Conservation (phyloP, 257 asterid species). For the Forsythia suspensa region DNA sequence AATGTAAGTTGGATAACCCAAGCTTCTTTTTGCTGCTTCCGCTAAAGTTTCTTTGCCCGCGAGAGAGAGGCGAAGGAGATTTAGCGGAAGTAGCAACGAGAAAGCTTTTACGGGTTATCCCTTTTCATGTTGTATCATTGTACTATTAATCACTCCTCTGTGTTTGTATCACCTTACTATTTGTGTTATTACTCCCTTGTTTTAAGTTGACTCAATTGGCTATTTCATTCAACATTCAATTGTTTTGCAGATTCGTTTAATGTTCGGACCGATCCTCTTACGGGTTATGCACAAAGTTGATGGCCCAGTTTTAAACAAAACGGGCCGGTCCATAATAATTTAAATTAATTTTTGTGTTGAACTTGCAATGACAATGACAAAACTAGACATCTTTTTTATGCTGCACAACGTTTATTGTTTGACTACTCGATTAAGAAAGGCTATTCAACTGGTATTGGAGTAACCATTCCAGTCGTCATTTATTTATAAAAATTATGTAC, state of each 20-base stretch:
- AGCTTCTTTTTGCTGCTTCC: conserved; percentile 99
- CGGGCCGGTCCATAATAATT: neutral
- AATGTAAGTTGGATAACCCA: conserved; percentile 53
- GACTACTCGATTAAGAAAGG: no score
- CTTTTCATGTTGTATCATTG: conserved; percentile 33
- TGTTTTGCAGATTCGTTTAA: neutral
- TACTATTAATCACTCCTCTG: neutral
- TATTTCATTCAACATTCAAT: neutral
- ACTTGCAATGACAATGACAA: neutral
- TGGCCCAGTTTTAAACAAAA: neutral
- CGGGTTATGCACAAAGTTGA: no score
- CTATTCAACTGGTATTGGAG: no score
- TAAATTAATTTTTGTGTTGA: neutral
- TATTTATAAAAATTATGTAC: neutral
- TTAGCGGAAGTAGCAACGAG: conserved; percentile 99
- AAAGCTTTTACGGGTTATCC: conserved; percentile 92
- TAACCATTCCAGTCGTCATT: no score
- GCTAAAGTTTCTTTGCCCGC: conserved; percentile 78
- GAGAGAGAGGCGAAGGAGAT: conserved; percentile 57
- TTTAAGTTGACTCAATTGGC: neutral
- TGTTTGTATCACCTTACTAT: neutral
- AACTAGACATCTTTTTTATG: neutral
- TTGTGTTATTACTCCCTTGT: neutral
- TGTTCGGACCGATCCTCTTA: no score
- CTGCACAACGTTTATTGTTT: no score